phyloP scores from a whole-genome alignment of 768 basidiomycete species.

The Galerina marginata region DNA sequence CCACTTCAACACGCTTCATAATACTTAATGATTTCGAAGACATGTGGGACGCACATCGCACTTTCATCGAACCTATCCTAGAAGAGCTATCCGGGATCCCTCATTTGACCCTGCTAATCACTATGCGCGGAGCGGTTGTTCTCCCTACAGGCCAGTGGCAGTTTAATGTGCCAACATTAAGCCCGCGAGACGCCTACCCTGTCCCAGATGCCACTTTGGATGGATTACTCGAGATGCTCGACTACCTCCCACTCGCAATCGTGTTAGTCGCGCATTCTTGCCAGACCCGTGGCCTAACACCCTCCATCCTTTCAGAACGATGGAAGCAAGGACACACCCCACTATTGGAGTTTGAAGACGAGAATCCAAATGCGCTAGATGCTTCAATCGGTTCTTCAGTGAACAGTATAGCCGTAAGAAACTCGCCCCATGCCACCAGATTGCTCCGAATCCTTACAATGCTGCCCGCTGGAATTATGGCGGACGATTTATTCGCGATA shows the following conservation, averaged over 20 bases:
- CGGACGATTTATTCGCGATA: slow-evolving; percentile 4
- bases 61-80: slow-evolving; percentile 4
- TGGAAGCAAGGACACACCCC: neutral
- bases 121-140: slow-evolving; percentile 7
- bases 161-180: slow-evolving; percentile 2
- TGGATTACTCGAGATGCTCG: slow-evolving; percentile 6
- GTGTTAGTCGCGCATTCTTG: slow-evolving; percentile 11
- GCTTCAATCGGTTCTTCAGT: no score
- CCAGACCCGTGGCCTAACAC: neutral
- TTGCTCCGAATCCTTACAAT: slow-evolving; percentile 10
- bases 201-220: slow-evolving; percentile 9
- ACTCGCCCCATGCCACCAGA: slow-evolving; percentile 7
- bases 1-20: no score
- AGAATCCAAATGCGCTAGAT: no score
- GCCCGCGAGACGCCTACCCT: slow-evolving; percentile 12
- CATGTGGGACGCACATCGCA: slow-evolving; percentile 4
- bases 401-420: no score
- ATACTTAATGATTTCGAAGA: neutral
- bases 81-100: slow-evolving; percentile 3
- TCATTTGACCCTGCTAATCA: slow-evolving; percentile 13
- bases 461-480: slow-evolving; percentile 12
- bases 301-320: neutral
- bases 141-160: neutral
- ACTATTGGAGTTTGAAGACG: neutral
- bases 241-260: slow-evolving; percentile 11